These are phyloP conservation scores for Globisporangium ultimum DNA, from an alignment of 352 stramenopile genomes.

Conservation along the genomic window DNA sequence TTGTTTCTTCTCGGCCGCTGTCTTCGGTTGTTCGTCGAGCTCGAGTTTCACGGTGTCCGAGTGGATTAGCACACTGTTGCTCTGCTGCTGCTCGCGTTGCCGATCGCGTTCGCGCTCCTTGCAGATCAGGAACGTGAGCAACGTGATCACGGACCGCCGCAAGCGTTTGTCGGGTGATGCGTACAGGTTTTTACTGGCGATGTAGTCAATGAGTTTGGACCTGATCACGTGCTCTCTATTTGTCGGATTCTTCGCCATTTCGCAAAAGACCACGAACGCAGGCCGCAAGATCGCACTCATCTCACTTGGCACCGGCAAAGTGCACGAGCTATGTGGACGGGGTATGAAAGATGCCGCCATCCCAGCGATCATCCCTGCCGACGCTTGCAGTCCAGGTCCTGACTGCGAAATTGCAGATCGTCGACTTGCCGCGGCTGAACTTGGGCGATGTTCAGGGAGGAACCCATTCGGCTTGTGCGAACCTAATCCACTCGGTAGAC, in stretches of 20 bases:
- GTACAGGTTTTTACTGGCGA: slow-evolving; percentile 47
- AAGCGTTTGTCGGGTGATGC: slow-evolving; percentile 61
- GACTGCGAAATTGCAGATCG: slow-evolving; percentile 5
- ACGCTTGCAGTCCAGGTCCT: neutral
- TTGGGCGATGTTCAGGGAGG: slow-evolving; percentile 1
- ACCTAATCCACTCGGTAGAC: neutral
- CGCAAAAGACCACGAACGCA: slow-evolving; percentile 53
- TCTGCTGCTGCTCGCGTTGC: neutral
- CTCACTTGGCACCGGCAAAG: slow-evolving; percentile 15
- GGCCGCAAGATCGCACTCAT: slow-evolving; percentile 30
- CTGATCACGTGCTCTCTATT: slow-evolving; percentile 63
- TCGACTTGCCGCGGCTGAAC: slow-evolving; percentile 2
- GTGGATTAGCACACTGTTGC: slow-evolving; percentile 7
- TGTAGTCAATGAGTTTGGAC: slow-evolving; percentile 60
- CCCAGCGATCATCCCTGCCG: neutral
- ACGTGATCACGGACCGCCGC: slow-evolving; percentile 47
- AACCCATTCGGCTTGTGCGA: neutral
- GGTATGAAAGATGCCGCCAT: neutral
- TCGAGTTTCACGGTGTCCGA: slow-evolving; percentile 14
- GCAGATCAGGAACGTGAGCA: slow-evolving; percentile 60
- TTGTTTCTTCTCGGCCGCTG: neutral
- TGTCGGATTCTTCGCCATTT: slow-evolving; percentile 48
- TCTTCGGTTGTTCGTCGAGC: slow-evolving; percentile 6
- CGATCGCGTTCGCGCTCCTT: slow-evolving; percentile 45
- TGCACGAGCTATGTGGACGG: neutral